Evolutionary conservation across 306 rosid genomes (phyloP).

Genomic region (Glycine latifolia): DNA sequence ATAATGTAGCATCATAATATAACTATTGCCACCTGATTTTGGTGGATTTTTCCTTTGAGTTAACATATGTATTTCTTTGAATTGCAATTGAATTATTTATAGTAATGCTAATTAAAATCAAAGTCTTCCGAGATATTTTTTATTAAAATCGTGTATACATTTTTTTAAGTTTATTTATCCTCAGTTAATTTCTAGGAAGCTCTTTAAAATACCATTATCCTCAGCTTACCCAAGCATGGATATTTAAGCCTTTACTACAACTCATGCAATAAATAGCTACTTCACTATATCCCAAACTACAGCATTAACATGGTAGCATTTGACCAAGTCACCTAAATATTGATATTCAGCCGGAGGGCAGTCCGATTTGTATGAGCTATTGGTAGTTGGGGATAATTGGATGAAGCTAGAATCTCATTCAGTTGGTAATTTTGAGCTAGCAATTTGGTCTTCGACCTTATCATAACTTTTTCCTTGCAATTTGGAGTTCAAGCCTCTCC

Average conservation of each 20-base stretch:
- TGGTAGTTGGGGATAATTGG: neutral
- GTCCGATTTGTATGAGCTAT: neutral
- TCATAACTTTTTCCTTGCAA: too few species aligned
- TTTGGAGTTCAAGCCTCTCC: neutral
- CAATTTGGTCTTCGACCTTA: too few species aligned
- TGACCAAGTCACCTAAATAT: constrained; percentile 17
- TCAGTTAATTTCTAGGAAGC: neutral
- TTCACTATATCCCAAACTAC: constrained; percentile 26
- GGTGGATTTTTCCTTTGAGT: constrained; percentile 32
- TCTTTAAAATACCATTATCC: neutral
- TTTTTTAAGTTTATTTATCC: constrained; percentile 7
- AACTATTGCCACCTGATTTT: constrained; percentile 28
- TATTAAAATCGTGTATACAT: neutral
- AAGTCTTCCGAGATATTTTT: neutral
- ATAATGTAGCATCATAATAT: constrained; percentile 28
- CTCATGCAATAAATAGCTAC: neutral
- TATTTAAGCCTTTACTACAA: constrained; percentile 1
- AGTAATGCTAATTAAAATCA: neutral
- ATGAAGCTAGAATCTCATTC: neutral
- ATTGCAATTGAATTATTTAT: constrained; percentile 12
- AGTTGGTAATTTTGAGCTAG: neutral
- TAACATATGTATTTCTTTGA: constrained; percentile 27
- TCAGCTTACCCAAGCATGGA: neutral
- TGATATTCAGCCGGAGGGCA: neutral
- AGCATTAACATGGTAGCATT: neutral